Percentiles rank a stretch among this genome's conserved stretches.
Conservation (phyloP, 176 grass and related monocot species). For the Aegilops bicornis region DNA sequence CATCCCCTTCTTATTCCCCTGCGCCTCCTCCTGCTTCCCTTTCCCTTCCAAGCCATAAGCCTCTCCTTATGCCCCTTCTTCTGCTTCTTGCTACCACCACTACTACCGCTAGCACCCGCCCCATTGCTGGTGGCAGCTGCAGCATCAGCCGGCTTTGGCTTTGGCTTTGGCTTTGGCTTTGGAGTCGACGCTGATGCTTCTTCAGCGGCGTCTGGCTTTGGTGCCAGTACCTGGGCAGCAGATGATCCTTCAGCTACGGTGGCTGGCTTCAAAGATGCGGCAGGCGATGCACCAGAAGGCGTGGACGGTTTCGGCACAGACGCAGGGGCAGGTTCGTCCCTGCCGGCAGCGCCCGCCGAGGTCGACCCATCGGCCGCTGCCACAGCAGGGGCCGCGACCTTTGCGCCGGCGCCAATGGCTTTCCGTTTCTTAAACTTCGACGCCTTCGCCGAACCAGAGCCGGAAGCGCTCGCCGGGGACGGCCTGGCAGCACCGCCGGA, state of each 20-base stretch:
- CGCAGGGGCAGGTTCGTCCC: neutral
- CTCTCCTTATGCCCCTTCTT: slow-evolving; percentile 6
- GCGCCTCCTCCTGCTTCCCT: slow-evolving; percentile 14
- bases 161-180: slow-evolving; percentile 14
- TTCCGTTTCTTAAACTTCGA: slow-evolving; percentile 28
- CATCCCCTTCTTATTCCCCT: neutral
- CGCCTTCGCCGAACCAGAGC: slow-evolving; percentile 24
- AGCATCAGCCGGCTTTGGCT: slow-evolving; percentile 24
- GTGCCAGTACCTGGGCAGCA: neutral
- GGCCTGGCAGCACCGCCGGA: neutral
- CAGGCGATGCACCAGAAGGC: slow-evolving; percentile 26
- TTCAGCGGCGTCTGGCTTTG: slow-evolving; percentile 21
- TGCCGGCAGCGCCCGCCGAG: neutral
- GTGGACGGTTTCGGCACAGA: neutral
- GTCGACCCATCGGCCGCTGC: neutral
- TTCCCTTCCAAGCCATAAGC: neutral
- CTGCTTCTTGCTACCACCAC: neutral
- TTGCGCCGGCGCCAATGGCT: neutral
- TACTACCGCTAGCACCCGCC: slow-evolving; percentile 19
- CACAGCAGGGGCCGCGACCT: neutral
- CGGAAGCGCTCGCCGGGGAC: slow-evolving; percentile 16
- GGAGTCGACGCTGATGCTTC: slow-evolving; percentile 6
- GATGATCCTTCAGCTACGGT: slow-evolving; percentile 13
- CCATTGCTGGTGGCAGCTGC: slow-evolving; percentile 26
- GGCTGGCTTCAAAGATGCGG: neutral